phyloP scores from a whole-genome alignment of 164 flowering plant genomes.

The Cinnamomum micranthum region DNA sequence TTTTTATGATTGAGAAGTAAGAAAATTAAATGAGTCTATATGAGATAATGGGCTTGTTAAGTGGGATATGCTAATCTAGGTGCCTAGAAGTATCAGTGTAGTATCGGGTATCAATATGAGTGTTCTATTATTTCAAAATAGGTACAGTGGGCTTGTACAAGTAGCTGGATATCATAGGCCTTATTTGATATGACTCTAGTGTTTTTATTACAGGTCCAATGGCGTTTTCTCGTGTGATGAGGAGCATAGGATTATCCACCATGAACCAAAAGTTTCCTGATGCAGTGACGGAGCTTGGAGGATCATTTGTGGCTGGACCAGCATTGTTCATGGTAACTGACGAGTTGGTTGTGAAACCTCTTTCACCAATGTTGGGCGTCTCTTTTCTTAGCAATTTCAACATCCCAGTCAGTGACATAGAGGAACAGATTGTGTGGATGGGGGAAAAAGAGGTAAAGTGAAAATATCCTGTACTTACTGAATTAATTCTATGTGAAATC shows the following conservation, averaged over 20 bases:
- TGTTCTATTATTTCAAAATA: too few species aligned
- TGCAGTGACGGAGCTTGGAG: neutral
- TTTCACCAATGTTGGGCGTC: neutral
- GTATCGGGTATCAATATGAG: too few species aligned
- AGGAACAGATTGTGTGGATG: neutral
- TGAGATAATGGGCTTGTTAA: too few species aligned
- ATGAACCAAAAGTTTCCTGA: neutral
- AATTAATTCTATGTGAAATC: too few species aligned
- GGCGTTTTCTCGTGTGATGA: accelerated
- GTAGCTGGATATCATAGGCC: too few species aligned
- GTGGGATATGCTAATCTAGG: too few species aligned
- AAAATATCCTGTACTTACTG: too few species aligned
- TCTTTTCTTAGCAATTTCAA: neutral
- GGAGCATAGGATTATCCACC: neutral
- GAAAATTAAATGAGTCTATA: too few species aligned
- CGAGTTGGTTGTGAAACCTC: neutral
- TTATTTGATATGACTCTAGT: neutral
- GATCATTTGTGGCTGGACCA: neutral
- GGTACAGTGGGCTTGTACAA: too few species aligned
- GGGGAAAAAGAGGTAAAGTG: neutral
- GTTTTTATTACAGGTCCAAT: too few species aligned
- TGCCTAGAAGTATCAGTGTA: too few species aligned
- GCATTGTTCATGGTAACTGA: slow-evolving; percentile 5
- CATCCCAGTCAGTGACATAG: neutral
- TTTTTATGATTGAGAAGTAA: too few species aligned